These are phyloP conservation scores for Flaveria ramosissima DNA, from an alignment of 129 eudicot genomes.

Conservation along the genomic window DNA sequence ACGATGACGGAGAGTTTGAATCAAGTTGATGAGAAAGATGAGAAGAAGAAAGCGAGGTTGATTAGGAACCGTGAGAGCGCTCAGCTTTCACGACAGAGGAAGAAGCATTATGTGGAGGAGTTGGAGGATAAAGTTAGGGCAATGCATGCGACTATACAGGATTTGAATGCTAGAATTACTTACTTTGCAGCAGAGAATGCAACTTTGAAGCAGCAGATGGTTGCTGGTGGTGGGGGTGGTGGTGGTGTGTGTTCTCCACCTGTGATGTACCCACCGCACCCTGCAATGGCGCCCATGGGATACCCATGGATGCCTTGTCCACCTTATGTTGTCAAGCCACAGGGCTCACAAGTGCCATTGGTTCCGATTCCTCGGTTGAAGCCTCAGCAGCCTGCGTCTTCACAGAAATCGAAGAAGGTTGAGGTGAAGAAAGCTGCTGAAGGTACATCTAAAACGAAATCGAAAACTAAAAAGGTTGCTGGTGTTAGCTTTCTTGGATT, in stretches of 20 bases:
- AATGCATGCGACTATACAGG: constrained; percentile 85
- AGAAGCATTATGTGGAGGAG: constrained; percentile 91
- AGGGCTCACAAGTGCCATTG: constrained; percentile 88
- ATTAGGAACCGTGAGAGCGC: constrained; percentile 93
- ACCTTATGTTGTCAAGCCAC: constrained; percentile 68
- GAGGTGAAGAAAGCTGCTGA: constrained; percentile 57
- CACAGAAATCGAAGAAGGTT: constrained; percentile 52
- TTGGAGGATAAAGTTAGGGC: constrained; percentile 86
- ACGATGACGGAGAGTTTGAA: constrained; percentile 17
- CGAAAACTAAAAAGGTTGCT: constrained; percentile 74
- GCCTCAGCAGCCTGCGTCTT: constrained; percentile 48
- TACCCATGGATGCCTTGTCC: constrained; percentile 90
- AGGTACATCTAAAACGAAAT: constrained; percentile 43
- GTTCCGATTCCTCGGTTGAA: constrained; percentile 88
- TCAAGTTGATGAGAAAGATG: constrained; percentile 48
- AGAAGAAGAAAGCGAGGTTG: constrained; percentile 82
- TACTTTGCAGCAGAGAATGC: constrained; percentile 76
- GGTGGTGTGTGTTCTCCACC: constrained; percentile 40
- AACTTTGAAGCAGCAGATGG: constrained; percentile 65
- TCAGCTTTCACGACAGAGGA: constrained; percentile 87
- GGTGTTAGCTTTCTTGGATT: constrained; percentile 84
- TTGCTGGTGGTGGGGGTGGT: constrained; percentile 38
- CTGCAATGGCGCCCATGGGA: constrained; percentile 61
- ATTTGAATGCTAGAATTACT: constrained; percentile 65
- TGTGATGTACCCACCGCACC: constrained; percentile 68